Conservation (phyloP, 768 basidiomycete genomes). For the Suillus spraguei region DNA sequence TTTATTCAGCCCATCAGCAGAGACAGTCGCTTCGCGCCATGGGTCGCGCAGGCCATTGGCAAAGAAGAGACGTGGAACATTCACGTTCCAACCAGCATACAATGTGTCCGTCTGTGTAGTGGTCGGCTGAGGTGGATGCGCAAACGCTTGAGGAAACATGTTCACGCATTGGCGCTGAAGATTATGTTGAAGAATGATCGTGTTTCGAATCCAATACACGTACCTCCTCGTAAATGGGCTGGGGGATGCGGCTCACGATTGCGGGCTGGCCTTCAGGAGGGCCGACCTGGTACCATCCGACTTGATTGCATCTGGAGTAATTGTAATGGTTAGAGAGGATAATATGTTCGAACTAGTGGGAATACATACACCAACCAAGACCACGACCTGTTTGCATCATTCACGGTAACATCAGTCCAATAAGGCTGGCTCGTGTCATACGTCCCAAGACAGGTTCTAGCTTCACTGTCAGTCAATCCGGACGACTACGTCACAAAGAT, state of each 20-base stretch:
- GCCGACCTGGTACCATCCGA: constrained; percentile 52
- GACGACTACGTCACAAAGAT: constrained; percentile 6
- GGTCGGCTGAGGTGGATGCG: constrained; percentile 45
- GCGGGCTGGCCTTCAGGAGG: constrained; percentile 39
- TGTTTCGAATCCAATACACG: not conserved
- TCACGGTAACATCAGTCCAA: constrained; percentile 57
- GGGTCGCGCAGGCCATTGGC: constrained; percentile 70
- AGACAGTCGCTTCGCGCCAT: constrained; percentile 71
- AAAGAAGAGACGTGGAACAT: constrained; percentile 62
- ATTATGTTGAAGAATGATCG: not conserved
- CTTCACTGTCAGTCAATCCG: constrained; percentile 37
- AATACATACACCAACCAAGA: constrained; percentile 63
- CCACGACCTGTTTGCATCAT: constrained; percentile 66
- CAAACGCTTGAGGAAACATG: constrained; percentile 66
- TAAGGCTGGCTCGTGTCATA: constrained; percentile 39
- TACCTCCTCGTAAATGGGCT: constrained; percentile 33
- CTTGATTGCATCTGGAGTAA: constrained; percentile 60
- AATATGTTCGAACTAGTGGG: not conserved
- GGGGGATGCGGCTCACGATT: constrained; percentile 35
- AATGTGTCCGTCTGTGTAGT: constrained; percentile 44
- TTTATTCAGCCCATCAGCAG: constrained; percentile 50
- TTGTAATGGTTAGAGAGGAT: constrained; percentile 1
- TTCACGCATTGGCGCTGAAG: constrained; percentile 65
- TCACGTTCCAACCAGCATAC: constrained; percentile 69
- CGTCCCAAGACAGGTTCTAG: constrained; percentile 43